phyloP scores from a whole-genome alignment of 2,329 filamentous ascomycete genomes.

The Trichoderma guizhouense region DNA sequence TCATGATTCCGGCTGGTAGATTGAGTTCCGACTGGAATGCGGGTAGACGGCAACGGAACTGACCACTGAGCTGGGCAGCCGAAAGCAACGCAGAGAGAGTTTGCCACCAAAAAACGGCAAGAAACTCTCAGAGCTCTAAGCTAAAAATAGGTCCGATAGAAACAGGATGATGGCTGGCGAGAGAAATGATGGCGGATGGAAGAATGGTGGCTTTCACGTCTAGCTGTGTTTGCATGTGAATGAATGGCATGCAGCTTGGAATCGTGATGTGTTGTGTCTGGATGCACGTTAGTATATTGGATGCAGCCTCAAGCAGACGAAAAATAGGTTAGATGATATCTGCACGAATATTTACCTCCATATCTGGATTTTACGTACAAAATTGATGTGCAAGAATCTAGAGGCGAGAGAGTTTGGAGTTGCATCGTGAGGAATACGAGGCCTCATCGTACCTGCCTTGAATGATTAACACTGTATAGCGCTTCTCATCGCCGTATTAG shows the following conservation, averaged over 20 bases:
- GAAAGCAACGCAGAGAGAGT: background rate
- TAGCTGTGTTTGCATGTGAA: background rate
- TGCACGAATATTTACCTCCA: background rate
- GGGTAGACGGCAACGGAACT: background rate
- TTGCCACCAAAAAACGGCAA: background rate
- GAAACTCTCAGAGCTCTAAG: background rate
- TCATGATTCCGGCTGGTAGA: background rate
- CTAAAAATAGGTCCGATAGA: background rate
- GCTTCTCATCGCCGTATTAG: background rate
- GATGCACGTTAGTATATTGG: background rate
- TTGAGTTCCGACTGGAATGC: conserved; percentile 8
- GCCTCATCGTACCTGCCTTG: background rate
- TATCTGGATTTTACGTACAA: background rate
- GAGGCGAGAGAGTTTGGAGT: background rate
- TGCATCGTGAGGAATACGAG: background rate
- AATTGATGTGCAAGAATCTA: background rate
- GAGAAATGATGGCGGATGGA: background rate
- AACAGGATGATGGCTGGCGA: background rate
- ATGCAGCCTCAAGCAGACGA: background rate
- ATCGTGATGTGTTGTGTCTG: background rate
- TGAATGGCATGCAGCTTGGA: background rate
- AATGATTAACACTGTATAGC: background rate
- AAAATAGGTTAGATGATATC: background rate
- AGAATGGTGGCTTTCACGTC: background rate
- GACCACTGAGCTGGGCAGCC: background rate